These are phyloP conservation scores for Knoxdaviesia capensis DNA, from an alignment of 2,329 filamentous ascomycete genomes.

Conservation along the genomic window DNA sequence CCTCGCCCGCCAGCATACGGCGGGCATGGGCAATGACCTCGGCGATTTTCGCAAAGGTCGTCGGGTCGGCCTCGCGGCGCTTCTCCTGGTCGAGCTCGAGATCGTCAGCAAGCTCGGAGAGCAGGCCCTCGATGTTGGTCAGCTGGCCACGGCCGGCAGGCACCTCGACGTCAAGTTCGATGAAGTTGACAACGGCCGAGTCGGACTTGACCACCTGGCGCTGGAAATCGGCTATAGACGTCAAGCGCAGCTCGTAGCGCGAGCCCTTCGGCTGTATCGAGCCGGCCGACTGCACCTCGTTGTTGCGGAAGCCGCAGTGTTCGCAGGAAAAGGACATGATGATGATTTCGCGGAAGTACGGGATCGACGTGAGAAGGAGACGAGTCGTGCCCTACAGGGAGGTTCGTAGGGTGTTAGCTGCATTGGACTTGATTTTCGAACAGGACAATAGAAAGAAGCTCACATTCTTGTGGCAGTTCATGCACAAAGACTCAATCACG, in stretches of 20 bases:
- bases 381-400: constrained; percentile 52
- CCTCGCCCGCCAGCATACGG: constrained; percentile 57
- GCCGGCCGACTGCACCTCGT: constrained; percentile 82
- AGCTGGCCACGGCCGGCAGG: constrained; percentile 79
- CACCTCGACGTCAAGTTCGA: constrained; percentile 85
- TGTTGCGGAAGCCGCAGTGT: constrained; percentile 76
- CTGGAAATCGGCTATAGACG: constrained; percentile 51
- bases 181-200: constrained; percentile 64
- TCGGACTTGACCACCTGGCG: constrained; percentile 89
- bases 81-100: constrained; percentile 65
- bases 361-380: constrained; percentile 77
- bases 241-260: constrained; percentile 66
- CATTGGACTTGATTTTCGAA: background rate
- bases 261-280: constrained; percentile 77
- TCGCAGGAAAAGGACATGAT: constrained; percentile 93
- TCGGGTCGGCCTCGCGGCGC: constrained; percentile 57
- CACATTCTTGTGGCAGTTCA: constrained; percentile 70
- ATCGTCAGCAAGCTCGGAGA: constrained; percentile 61
- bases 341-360: constrained; percentile 93
- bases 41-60: constrained; percentile 59
- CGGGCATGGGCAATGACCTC: constrained; percentile 54
- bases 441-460: constrained; percentile 7
- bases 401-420: constrained; percentile 5
- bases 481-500: constrained; percentile 61
- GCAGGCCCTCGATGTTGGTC: constrained; percentile 79